Base-by-base conservation (phyloP, 768 basidiomycete genomes). In the Suillus tomentosus region DNA sequence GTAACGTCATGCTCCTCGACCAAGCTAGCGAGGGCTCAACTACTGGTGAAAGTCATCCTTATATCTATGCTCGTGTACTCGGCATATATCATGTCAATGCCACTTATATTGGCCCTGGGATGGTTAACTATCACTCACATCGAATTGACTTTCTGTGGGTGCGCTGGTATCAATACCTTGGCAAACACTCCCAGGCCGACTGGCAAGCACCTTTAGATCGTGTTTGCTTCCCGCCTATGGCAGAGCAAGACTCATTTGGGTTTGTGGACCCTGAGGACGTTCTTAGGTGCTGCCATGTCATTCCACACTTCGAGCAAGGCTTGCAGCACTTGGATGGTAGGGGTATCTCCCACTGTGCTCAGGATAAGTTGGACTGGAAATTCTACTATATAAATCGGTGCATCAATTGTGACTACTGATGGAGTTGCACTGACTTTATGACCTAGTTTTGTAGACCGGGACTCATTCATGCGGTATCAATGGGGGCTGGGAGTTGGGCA, bases 11-110 rank as follows among this genome's bases (percentile, higher is more conserved):
- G 31, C 22, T 40, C 5, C 22, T 55, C 5, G 22, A 6, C 48
- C 27, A 27, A 27, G 27, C 27, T 27, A 27, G 27, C 2, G 27
- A 27, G 27, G 27, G 27, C 27, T 27, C 27, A 2, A 27, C 27
- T 27, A 3, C 27, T 2, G 27, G 27, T 27, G 27, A 27, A 27
- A 31, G 3, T 27, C 61, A 62, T n/a, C 64, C 61, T 13, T 65
- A 54, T 17, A 22, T 19, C 5, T 62, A 65, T 19, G 54, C 62
- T 36, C 39, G 24, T 3, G 54, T 65, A 5, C 24, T 71, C 6
- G 66, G 70, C 37, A 64, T 72, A 1, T 72, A 63, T 59, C 71
- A 72, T 47, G 70, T 62, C 14, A 62, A 69, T 37, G 68, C 64
- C 0, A 43, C 64, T 3, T 61, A 61, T 48, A 15, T 36, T 61